Percentiles rank a stretch among this genome's conserved stretches.
Conservation (phyloP, 2,329 filamentous ascomycete species). For the Aphanoascus verrucosus region DNA sequence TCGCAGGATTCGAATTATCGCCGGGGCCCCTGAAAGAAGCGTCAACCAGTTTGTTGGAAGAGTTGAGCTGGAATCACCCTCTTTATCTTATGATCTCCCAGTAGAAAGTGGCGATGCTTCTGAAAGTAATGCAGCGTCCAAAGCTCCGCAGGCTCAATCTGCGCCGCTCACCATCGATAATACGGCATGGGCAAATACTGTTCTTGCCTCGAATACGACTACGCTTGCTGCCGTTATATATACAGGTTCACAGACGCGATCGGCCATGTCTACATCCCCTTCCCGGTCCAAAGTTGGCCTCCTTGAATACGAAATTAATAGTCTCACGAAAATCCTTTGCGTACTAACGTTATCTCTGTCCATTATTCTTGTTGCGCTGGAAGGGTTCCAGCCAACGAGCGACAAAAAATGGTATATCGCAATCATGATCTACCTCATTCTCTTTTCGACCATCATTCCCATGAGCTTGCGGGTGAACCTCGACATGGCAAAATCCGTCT, state of each 20-base stretch:
- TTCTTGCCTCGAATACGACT: conserved; percentile 83
- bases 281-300: conserved; percentile 90
- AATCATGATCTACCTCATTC: conserved; percentile 92
- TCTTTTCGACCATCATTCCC: conserved; percentile 98
- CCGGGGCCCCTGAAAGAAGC: conserved; percentile 81
- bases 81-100: conserved; percentile 37
- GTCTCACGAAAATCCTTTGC: conserved; percentile 89
- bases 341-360: conserved; percentile 77
- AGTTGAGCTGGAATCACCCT: conserved; percentile 56
- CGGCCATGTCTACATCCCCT: conserved; percentile 81
- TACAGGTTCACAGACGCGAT: conserved; percentile 86
- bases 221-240: conserved; percentile 88
- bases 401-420: conserved; percentile 74
- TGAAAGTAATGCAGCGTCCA: background rate
- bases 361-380: conserved; percentile 73
- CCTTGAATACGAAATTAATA: conserved; percentile 93
- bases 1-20: conserved; percentile 55
- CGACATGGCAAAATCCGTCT: conserved; percentile 93
- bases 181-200: conserved; percentile 96
- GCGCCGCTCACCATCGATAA: conserved; percentile 85
- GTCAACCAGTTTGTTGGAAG: conserved; percentile 95
- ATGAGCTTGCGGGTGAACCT: conserved; percentile 94
- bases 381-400: conserved; percentile 57
- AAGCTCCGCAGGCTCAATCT: conserved; percentile 39
- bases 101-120: conserved; percentile 21